Conservation (phyloP, 768 basidiomycete species). For the Rhodosporidiobolus odoratus region DNA sequence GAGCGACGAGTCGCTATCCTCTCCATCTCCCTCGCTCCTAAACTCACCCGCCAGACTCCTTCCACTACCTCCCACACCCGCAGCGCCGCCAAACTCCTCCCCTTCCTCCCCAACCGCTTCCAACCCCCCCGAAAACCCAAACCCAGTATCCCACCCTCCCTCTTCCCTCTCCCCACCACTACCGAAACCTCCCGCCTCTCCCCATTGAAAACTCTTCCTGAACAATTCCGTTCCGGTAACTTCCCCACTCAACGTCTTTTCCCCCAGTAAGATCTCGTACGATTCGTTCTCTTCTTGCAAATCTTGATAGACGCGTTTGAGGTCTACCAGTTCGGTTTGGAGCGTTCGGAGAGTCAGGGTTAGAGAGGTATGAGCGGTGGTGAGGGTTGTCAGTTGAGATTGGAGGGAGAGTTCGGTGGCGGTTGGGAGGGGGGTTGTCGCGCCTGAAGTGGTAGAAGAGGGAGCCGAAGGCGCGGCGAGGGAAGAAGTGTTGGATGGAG, state of each 20-base stretch:
- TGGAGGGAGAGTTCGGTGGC: slow-evolving; percentile 82
- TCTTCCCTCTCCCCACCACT: not conserved
- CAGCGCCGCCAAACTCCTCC: not conserved
- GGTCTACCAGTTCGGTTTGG: slow-evolving; percentile 74
- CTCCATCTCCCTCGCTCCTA: not conserved
- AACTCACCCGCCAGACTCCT: not conserved
- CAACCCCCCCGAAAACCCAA: slow-evolving; percentile 14
- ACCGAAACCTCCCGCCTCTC: slow-evolving; percentile 1
- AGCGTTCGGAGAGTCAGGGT: slow-evolving; percentile 78
- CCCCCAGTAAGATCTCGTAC: slow-evolving; percentile 86
- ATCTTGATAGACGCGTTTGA: slow-evolving; percentile 79
- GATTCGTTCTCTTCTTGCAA: slow-evolving; percentile 84
- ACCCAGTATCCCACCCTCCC: not conserved
- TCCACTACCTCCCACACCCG: not conserved
- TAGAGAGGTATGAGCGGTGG: slow-evolving; percentile 74
- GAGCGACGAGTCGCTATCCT: not conserved
- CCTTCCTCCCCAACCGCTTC: slow-evolving; percentile 27
- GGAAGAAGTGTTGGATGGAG: slow-evolving; percentile 50
- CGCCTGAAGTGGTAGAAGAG: slow-evolving; percentile 22
- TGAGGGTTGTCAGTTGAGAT: slow-evolving; percentile 77
- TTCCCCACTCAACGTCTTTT: slow-evolving; percentile 83
- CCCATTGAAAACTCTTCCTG: slow-evolving; percentile 28
- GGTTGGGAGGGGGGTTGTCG: slow-evolving; percentile 16
- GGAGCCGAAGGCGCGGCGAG: slow-evolving; percentile 29
- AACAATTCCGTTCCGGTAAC: slow-evolving; percentile 17